Evolutionary conservation across 371 early-diverging fungal genomes (phyloP).

Genomic region (Haplosporangium sp.): DNA sequence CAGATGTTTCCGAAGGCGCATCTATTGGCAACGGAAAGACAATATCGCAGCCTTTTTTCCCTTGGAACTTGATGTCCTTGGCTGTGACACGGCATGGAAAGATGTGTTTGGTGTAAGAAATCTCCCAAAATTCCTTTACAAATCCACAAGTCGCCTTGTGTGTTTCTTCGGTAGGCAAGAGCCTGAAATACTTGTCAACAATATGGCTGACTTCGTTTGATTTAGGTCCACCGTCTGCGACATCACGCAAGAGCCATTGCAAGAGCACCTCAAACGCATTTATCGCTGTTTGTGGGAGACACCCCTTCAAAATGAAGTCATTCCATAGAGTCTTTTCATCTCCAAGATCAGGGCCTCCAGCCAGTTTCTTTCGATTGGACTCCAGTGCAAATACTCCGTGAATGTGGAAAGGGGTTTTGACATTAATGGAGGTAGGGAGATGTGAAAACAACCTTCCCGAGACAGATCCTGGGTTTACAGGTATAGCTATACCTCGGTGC

Average conservation of each 20-base stretch:
- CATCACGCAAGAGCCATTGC: too few species aligned
- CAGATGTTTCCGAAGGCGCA: too few species aligned
- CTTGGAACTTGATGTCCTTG: too few species aligned
- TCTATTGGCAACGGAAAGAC: too few species aligned
- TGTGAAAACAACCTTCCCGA: constrained; percentile 40
- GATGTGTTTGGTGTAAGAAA: too few species aligned
- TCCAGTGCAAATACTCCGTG: constrained; percentile 51
- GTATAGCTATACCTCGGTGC: constrained; percentile 19
- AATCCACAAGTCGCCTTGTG: not conserved
- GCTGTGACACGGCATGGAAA: too few species aligned
- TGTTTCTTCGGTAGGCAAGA: not conserved
- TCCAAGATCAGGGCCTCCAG: constrained; percentile 14
- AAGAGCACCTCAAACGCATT: not conserved
- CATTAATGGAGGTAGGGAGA: constrained; percentile 39
- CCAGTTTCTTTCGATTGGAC: constrained; percentile 38
- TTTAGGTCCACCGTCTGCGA: too few species aligned
- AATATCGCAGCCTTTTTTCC: too few species aligned
- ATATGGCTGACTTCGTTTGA: not conserved
- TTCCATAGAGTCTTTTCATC: constrained; percentile 18
- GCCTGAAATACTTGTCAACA: not conserved
- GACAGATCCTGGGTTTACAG: not conserved
- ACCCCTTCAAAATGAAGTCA: not conserved
- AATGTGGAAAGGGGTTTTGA: constrained; percentile 41
- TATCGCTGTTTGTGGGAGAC: constrained; percentile 11
- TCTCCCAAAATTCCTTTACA: too few species aligned